Evolutionary conservation across 139 green algal species (phyloP).

Genomic region (Nannochloris sp.): DNA sequence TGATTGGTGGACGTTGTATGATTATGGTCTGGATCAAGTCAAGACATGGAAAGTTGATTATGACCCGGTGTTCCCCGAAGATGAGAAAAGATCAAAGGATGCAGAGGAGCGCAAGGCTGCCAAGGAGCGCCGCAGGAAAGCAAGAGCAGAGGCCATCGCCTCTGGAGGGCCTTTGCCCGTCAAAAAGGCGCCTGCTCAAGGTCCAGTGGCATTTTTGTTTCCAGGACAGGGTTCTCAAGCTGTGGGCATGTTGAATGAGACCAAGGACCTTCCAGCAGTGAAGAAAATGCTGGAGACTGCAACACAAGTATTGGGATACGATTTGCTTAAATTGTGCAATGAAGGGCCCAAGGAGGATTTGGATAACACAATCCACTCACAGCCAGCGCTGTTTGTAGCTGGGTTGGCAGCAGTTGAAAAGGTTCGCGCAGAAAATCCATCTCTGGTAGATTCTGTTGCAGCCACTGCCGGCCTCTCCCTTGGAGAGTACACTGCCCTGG

Average conservation of each 20-base stretch:
- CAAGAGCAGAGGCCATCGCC: constrained; percentile 11
- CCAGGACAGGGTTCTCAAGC: constrained; percentile 81
- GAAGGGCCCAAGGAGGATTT: constrained; percentile 73
- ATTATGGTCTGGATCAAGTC: constrained; percentile 77
- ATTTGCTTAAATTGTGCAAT: constrained; percentile 65
- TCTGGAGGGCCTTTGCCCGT: background rate
- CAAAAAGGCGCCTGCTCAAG: constrained; percentile 7
- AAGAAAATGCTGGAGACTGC: constrained; percentile 71
- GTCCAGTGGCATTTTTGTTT: constrained; percentile 71
- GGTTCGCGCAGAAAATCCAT: constrained; percentile 38
- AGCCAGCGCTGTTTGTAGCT: constrained; percentile 83
- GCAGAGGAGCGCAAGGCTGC: constrained; percentile 23
- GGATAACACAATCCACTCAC: constrained; percentile 65
- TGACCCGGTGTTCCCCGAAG: constrained; percentile 71
- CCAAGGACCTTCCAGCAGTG: constrained; percentile 61
- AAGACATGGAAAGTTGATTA: constrained; percentile 62
- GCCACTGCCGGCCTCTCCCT: constrained; percentile 72
- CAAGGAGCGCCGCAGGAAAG: constrained; percentile 22
- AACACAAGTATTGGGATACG: constrained; percentile 72
- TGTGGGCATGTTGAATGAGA: constrained; percentile 21
- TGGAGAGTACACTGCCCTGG: constrained; percentile 86
- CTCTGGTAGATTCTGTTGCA: constrained; percentile 24
- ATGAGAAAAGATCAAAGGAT: constrained; percentile 30
- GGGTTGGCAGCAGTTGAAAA: constrained; percentile 75
- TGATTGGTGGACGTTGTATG: constrained; percentile 88